Base-by-base conservation (phyloP, 2,329 filamentous ascomycete species). In the Calonectria pseudoturangicola region DNA sequence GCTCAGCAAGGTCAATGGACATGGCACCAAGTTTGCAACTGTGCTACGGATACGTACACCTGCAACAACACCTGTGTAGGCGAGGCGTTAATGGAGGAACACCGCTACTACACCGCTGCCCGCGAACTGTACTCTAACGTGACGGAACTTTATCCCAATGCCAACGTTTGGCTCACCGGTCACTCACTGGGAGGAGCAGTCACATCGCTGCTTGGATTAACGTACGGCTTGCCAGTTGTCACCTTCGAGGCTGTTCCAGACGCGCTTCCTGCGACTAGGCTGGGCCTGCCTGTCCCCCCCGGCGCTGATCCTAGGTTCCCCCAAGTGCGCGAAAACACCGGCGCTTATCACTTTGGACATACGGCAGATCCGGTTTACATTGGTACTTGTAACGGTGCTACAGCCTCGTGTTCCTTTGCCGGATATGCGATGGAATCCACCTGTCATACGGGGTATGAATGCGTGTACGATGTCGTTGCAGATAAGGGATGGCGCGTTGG, bases 361-460 rank as follows among this genome's bases (percentile, higher is more conserved):
- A 98, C 95, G 0, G 97, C 97, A 0, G 97, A 99, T 83, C 97
- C 97, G 0, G 92, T 99, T 41, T 99, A 93, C 80, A 96, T 98
- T 86, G 97, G 97, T 39, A 94, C 93, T 0, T 98, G 97, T 85
- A 98, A 98, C 80, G 94, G 94, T 39, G 95, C 94, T 3, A 95
- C 94, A 2, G 96, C 96, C 3, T 92, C 93, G 13, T 98, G 97
- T 83, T 97, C 96, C 0, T 92, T 98, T 80, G 96, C 92, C 2
- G 97, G 97, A 0, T 99, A 98, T 82, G 96, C 97, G 1, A 90
- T 99, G 88, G 95, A 99, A 84, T 94, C 95, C 15, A 89, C 93
- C n/a, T 99, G 97, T 79, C 97, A 98, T 79, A 94, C 95, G 0
- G 97, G 97, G 9, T 90, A 91, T 66, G 93, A 97, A 82, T 98